phyloP scores from a whole-genome alignment of 257 asterid species.

The Nicotiana obtusifolia region DNA sequence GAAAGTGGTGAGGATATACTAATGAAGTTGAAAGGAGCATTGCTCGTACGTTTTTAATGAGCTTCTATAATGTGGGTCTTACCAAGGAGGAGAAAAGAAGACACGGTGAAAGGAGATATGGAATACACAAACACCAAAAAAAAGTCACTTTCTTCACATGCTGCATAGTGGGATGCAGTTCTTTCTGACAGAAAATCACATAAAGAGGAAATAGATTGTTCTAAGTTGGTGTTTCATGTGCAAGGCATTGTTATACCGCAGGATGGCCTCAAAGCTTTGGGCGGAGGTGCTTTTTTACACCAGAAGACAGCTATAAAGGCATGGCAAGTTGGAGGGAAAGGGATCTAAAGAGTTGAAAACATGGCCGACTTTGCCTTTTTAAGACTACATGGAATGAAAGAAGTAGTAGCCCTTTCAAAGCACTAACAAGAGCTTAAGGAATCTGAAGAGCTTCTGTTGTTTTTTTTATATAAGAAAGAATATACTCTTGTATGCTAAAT shows the following conservation, averaged over 20 bases:
- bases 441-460: not conserved
- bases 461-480: not conserved
- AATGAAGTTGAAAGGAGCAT: not conserved
- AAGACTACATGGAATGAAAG: not conserved
- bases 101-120: not conserved
- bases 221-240: not conserved
- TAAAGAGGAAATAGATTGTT: not conserved
- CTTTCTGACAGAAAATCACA: not conserved
- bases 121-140: not conserved
- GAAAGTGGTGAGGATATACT: not conserved
- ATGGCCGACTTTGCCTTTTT: not conserved
- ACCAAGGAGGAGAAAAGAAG: not conserved
- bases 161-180: not conserved
- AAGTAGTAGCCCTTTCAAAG: not conserved
- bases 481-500: not conserved
- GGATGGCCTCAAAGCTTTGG: not conserved
- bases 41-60: not conserved
- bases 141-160: not conserved
- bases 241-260: not conserved
- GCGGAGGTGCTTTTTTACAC: not conserved
- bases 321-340: not conserved
- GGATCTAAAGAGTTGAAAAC: not conserved
- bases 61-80: not conserved
- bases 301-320: not conserved
- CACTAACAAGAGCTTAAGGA: not conserved